Conservation (phyloP, 2,329 filamentous ascomycete genomes). For the Apiospora koreana region DNA sequence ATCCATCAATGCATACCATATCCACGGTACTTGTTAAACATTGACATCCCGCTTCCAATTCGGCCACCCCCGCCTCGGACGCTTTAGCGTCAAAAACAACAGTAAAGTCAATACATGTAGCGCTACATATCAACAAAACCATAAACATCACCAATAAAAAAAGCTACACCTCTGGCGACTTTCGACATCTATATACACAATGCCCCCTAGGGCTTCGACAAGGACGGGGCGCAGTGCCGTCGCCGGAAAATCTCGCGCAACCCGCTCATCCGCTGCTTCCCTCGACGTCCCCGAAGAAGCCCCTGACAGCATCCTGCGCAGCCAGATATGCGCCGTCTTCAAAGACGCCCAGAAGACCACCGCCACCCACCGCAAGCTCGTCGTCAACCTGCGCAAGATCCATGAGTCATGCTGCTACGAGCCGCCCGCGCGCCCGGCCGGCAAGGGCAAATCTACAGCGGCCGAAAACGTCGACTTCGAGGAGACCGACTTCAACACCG, state of each 20-base stretch:
- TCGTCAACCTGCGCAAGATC: conserved; percentile 83
- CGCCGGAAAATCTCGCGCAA: conserved; percentile 44
- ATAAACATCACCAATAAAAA: conserved; percentile 15
- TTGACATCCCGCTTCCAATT: background rate
- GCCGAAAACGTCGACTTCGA: conserved; percentile 73
- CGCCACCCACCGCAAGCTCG: conserved; percentile 85
- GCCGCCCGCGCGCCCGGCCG: conserved; percentile 48
- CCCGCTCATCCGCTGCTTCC: conserved; percentile 46
- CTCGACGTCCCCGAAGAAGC: conserved; percentile 69
- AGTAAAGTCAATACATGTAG: conserved; percentile 12
- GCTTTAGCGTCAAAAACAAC: background rate
- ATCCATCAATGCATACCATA: no score
- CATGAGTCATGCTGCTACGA: conserved; percentile 82
- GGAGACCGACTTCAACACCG: conserved; percentile 83
- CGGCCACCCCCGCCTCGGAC: background rate
- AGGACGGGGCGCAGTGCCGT: conserved; percentile 46
- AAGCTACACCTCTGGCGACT: conserved; percentile 12
- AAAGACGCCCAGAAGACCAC: conserved; percentile 85
- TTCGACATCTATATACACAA: conserved; percentile 25
- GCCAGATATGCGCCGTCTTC: conserved; percentile 72
- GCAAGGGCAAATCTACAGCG: conserved; percentile 48
- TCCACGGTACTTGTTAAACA: background rate
- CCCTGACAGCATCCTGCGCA: conserved; percentile 69
- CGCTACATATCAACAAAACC: conserved; percentile 19
- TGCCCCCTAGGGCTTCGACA: conserved; percentile 52